A percentile compares a stretch with the other conserved stretches of the same genome.
Conservation (phyloP, 2,329 filamentous ascomycete species). For the Colletotrichum cuscutae region DNA sequence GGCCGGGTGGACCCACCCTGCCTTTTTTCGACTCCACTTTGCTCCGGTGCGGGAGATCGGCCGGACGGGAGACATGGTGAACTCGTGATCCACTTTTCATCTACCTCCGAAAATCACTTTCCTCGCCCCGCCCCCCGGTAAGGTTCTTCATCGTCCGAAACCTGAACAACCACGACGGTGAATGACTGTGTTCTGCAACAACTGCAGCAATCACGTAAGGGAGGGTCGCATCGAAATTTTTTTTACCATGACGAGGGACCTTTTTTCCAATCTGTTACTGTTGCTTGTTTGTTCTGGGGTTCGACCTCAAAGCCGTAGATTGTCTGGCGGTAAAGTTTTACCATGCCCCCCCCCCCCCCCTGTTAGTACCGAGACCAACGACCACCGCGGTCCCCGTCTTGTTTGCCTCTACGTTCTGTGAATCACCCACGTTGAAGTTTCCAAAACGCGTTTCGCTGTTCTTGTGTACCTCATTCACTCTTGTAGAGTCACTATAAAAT, state of each 20-base stretch:
- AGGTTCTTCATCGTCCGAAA: neutral
- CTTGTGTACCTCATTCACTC: neutral
- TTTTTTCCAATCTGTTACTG: neutral
- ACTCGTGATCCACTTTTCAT: neutral
- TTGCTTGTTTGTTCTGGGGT: neutral
- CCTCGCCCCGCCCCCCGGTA: too few relatives aligned
- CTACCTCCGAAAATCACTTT: neutral
- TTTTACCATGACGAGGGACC: neutral
- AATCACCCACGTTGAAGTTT: neutral
- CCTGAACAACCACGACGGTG: too few relatives aligned
- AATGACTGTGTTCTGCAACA: too few relatives aligned
- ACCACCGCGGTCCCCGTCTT: neutral
- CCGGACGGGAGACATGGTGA: neutral
- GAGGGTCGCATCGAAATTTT: neutral
- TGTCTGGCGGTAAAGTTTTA: neutral
- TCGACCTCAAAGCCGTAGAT: neutral
- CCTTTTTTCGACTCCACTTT: neutral
- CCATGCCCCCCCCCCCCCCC: neutral
- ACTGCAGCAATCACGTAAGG: too few relatives aligned
- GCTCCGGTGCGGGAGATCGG: slow-evolving; percentile 13
- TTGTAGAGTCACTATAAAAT: neutral
- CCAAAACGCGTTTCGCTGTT: neutral
- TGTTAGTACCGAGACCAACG: neutral
- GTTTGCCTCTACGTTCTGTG: neutral
- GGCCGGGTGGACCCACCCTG: neutral